Conservation (phyloP, 2,329 filamentous ascomycete genomes). For the Beauveria rudraprayagi region DNA sequence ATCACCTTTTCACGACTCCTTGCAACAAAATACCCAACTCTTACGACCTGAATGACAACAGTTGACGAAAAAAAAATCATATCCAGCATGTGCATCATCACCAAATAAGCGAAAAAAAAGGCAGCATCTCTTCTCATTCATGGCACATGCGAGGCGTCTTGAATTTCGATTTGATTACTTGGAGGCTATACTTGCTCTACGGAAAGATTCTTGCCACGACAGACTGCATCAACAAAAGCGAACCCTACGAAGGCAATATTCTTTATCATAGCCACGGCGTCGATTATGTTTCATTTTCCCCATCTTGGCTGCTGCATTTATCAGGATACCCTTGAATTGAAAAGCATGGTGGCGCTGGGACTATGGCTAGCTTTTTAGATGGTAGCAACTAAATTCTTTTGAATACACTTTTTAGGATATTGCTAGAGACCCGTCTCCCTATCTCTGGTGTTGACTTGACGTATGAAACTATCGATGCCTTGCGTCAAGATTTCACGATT, state of each 20-base stretch:
- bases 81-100: not conserved
- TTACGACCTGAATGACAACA: not conserved
- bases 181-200: not conserved
- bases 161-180: not conserved
- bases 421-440: not conserved
- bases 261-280: not conserved
- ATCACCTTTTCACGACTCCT: not conserved
- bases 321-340: conserved; percentile 8
- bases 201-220: not conserved
- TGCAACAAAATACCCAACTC: conserved; percentile 3
- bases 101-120: not conserved
- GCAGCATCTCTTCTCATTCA: conserved; percentile 9
- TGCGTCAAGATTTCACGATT: too few species aligned
- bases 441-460: not conserved
- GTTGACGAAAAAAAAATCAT: not conserved
- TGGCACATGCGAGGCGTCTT: not conserved
- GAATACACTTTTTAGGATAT: not conserved
- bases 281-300: conserved; percentile 2
- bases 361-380: not conserved
- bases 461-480: too few species aligned
- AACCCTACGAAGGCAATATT: not conserved
- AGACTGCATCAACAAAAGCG: not conserved
- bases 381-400: not conserved
- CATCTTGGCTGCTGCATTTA: conserved; percentile 7
- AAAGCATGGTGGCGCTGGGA: conserved; percentile 1